Evolutionary conservation across 2,329 filamentous ascomycete genomes (phyloP), one percentile per base, ranked within the genome.

Genomic region (Neocucurbitaria cava): DNA sequence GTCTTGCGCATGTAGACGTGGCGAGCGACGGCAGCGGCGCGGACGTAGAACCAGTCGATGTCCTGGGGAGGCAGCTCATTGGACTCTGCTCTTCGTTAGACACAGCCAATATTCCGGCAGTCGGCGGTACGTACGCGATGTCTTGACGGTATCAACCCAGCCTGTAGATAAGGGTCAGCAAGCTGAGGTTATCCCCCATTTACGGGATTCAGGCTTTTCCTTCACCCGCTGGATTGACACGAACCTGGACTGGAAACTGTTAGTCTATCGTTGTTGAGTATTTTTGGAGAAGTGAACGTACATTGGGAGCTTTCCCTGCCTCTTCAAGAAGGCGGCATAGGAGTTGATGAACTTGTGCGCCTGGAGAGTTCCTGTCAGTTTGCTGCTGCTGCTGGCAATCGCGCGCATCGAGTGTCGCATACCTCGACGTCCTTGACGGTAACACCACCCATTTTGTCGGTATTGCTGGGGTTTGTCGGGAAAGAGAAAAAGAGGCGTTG

Each of bases 121-220:
- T 28, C 38, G 44, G 23, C 45, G 42, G 36, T 50, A 71, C 71
- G 49, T 70, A 75, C 73, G 72, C 58, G 92, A 94, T 73, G 94
- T 97, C 90, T 99, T 99, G 85, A 98, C 95, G 77, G 94, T 97
- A 81, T 99, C 95, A 81, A 97, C 94, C 94, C 94, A 98, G 85
- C 92, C 92, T 96, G 79, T 81, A 82, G 79, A 80, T 76, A 74
- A 73, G 64, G 63, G 77, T 80, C 74, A 80, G 77, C 74, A 70
- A 73, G 64, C 68, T 69, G 66, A 70, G 66, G 66, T 71, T 74
- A 77, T 78, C 79, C 80, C 80, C 79, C 79, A 79, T 76, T 75
- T 77, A 82, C 79, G 80, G 79, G 80, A 82, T 82, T 82, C 80
- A 82, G 79, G 78, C 77, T 76, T 77, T 72, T 74, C 69, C 63